Percentiles rank a stretch among this genome's conserved stretches.
These are phyloP conservation scores for Umbelopsis isabellina DNA, from an alignment of 192 early-diverging fungal genomes.

Conservation along the genomic window DNA sequence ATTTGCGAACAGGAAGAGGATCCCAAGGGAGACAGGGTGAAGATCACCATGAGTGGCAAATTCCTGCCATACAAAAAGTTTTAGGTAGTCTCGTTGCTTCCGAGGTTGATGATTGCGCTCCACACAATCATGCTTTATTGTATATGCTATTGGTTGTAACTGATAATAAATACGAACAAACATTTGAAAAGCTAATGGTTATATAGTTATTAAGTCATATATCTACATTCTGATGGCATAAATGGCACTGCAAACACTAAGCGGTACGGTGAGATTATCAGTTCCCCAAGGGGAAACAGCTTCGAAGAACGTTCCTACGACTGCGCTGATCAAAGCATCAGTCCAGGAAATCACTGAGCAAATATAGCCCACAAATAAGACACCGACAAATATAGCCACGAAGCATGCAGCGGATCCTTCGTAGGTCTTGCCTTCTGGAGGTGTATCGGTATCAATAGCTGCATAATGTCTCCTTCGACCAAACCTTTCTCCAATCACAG, in stretches of 20 bases:
- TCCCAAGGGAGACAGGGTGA: conserved; percentile 42
- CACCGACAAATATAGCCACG: conserved; percentile 16
- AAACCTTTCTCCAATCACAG: conserved; percentile 25
- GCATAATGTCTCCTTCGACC: conserved; percentile 11
- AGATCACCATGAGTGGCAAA: conserved; percentile 46
- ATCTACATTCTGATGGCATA: conserved; percentile 12
- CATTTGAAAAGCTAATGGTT: too few relatives aligned
- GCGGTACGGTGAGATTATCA: conserved; percentile 33
- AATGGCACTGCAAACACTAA: conserved; percentile 23
- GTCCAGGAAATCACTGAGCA: conserved; percentile 15
- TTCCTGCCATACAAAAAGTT: conserved; percentile 48
- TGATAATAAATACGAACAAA: not conserved
- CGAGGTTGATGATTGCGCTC: too few relatives aligned
- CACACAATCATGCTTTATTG: too few relatives aligned
- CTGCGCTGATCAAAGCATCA: conserved; percentile 26
- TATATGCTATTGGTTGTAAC: too few relatives aligned
- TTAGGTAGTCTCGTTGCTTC: not conserved
- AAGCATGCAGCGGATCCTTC: conserved; percentile 35
- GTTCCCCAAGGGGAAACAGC: conserved; percentile 29
- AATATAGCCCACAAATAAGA: conserved; percentile 10
- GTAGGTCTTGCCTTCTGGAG: not conserved
- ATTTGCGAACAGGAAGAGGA: conserved; percentile 24
- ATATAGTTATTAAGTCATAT: not conserved
- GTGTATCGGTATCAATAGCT: not conserved
- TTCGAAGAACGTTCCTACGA: conserved; percentile 25